Conservation (phyloP, 2,329 filamentous ascomycete genomes). For the Ophiosphaerella korrae region DNA sequence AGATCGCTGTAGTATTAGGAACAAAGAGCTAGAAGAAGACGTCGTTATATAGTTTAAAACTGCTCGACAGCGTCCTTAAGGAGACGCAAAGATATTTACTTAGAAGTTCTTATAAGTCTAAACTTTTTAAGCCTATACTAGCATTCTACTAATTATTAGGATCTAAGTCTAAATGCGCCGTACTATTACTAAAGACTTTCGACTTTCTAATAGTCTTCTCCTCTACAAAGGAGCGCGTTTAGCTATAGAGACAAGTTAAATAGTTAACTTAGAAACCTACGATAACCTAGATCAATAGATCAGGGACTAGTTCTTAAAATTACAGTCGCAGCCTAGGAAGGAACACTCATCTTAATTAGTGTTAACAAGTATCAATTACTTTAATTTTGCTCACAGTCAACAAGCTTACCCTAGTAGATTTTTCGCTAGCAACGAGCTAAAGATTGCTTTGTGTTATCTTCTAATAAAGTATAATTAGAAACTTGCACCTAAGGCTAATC, state of each 20-base stretch:
- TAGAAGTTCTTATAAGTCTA: too few species aligned
- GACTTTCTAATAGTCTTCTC: too few species aligned
- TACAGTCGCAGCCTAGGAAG: too few species aligned
- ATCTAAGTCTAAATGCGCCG: too few species aligned
- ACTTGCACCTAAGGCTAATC: background rate
- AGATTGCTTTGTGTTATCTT: slow-evolving; percentile 9
- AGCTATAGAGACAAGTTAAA: too few species aligned
- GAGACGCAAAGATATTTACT: slow-evolving; percentile 38
- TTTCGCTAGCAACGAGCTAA: slow-evolving; percentile 25
- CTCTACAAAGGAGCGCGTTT: too few species aligned
- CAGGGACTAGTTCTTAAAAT: too few species aligned
- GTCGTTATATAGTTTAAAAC: slow-evolving; percentile 46
- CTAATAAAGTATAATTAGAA: background rate
- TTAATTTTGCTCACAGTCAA: slow-evolving; percentile 19
- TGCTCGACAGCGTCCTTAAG: slow-evolving; percentile 52
- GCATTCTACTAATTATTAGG: too few species aligned
- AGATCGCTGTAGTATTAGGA: slow-evolving; percentile 53
- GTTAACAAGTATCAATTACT: slow-evolving; percentile 2
- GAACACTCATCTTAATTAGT: slow-evolving; percentile 6
- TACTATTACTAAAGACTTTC: too few species aligned
- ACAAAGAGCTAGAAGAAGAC: slow-evolving; percentile 49
- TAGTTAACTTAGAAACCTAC: too few species aligned
- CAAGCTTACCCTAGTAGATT: slow-evolving; percentile 26
- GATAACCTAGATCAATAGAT: too few species aligned
- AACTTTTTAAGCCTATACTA: too few species aligned